Percentiles rank a stretch among this genome's conserved stretches.
phyloP scores from a whole-genome alignment of 352 stramenopile genomes.

The Phytophthora syringae region DNA sequence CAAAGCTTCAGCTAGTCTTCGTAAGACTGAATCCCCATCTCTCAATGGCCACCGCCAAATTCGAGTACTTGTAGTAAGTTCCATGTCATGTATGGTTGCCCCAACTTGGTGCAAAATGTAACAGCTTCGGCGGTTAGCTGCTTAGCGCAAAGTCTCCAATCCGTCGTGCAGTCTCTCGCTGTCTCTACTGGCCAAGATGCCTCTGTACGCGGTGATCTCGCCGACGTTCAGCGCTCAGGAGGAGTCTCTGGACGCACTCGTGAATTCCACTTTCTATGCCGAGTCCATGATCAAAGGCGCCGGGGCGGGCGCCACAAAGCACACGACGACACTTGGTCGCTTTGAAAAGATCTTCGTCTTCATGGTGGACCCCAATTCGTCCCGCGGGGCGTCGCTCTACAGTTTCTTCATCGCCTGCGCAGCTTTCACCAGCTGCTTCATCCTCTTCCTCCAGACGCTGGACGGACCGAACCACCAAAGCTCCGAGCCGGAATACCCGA shows the following conservation, averaged over 20 bases:
- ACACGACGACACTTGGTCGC: slow-evolving; percentile 53
- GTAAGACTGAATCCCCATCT: slow-evolving; percentile 19
- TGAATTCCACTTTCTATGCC: slow-evolving; percentile 58
- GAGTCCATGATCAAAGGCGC: slow-evolving; percentile 46
- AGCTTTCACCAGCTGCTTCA: slow-evolving; percentile 75
- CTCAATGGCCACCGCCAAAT: no score
- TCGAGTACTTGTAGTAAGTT: no score
- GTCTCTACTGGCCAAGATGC: slow-evolving; percentile 41
- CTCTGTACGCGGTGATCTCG: slow-evolving; percentile 62
- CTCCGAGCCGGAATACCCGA: slow-evolving; percentile 68
- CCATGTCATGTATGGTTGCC: no score
- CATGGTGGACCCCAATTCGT: slow-evolving; percentile 78
- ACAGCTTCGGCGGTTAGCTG: slow-evolving; percentile 26
- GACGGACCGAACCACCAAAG: slow-evolving; percentile 75
- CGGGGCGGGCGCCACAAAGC: slow-evolving; percentile 37
- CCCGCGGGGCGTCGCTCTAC: slow-evolving; percentile 64
- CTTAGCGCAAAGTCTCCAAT: not conserved
- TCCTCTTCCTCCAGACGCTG: slow-evolving; percentile 79
- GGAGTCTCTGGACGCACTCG: slow-evolving; percentile 58
- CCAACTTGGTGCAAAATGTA: not conserved
- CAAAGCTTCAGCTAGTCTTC: not conserved
- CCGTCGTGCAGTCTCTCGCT: not conserved
- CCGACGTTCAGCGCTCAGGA: slow-evolving; percentile 68
- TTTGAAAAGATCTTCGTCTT: slow-evolving; percentile 76
- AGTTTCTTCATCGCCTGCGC: slow-evolving; percentile 76